These are phyloP conservation scores for Backusella mclennaniae DNA, from an alignment of 192 early-diverging fungal species.

Conservation along the genomic window DNA sequence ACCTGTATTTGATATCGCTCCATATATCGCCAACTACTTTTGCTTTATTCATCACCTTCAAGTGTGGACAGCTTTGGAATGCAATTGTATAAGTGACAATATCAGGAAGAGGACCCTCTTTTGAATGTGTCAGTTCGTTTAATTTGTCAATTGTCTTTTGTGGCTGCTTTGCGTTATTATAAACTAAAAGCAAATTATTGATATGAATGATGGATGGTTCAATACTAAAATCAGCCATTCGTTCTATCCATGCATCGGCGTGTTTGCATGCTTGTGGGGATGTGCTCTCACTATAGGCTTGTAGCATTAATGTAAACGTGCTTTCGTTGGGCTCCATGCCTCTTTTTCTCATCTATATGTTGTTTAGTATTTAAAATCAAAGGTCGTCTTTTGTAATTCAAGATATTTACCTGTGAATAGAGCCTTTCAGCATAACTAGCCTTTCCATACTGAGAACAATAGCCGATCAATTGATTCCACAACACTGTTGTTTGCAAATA, in stretches of 20 bases:
- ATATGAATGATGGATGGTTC: slow-evolving; percentile 6
- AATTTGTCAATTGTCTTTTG: background rate
- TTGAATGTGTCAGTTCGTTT: background rate
- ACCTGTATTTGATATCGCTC: background rate
- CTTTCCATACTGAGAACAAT: slow-evolving; percentile 8
- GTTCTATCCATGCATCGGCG: slow-evolving; percentile 4
- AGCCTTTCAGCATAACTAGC: slow-evolving; percentile 6
- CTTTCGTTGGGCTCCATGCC: slow-evolving; percentile 8
- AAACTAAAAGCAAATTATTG: background rate
- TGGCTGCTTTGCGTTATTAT: background rate
- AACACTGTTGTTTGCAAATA: background rate
- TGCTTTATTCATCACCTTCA: background rate
- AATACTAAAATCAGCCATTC: background rate
- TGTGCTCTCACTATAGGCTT: slow-evolving; percentile 1
- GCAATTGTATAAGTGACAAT: background rate
- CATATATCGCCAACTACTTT: background rate
- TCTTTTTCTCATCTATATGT: slow-evolving; percentile 13
- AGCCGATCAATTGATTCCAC: slow-evolving; percentile 6
- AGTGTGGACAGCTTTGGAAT: background rate
- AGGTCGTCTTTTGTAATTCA: background rate
- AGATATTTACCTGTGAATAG: slow-evolving; percentile 4
- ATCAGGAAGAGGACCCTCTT: background rate
- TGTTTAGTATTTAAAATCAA: background rate
- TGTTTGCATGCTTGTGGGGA: background rate
- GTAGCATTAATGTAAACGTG: slow-evolving; percentile 3